Base-by-base conservation (phyloP, 192 early-diverging fungal genomes). In the Backusella liffmaniae region DNA sequence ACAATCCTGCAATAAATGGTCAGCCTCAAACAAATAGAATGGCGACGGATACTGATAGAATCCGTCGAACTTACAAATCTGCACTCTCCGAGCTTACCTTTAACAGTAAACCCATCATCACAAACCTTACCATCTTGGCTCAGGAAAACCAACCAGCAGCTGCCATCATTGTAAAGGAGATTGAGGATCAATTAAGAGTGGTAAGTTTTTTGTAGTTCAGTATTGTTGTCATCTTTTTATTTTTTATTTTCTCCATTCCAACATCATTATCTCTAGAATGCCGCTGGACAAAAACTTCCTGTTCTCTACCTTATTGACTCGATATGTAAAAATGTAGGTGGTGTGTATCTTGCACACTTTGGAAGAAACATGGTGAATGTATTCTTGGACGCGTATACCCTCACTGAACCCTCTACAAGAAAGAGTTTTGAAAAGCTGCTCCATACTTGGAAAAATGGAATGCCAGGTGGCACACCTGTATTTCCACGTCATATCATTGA, bases 61-160 rank as follows among this genome's bases (percentile, higher is more conserved):
- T 81, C 13, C 72, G 76, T 37, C 66, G 42, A 29, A 70, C 59
- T 42, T 81, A 77, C 42, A 39, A 69, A n/a, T 21, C 75, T 16
- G 69, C 70, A 23, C 84, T 98, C 29, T 78, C 79, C 16, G 92
- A 96, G 15, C 87, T 98, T 70, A 97, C 96, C 1, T 96, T 96
- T 83, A 97, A 95, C 84, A 94, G 92, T 49, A 93, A 93, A 69
- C 97, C 97, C 12, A 96, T 98, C 77, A 98, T 98, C 80, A 95
- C 90, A 42, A 91, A 90, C 67, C 84, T 98, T 74, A 97, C 97
- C 12, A 94, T 93, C 59, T 87, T 92, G 56, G 97, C 97, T 3
- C 88, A 90, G 73, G 91, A 93, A 73, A 92, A 94, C 81, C 39
- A 88, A 15, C 32, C 71, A 39, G 87, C 88, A 0, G 91, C 95